Evolutionary conservation across 345 rosid genomes (phyloP).

Genomic region (Laguncularia racemosa): DNA sequence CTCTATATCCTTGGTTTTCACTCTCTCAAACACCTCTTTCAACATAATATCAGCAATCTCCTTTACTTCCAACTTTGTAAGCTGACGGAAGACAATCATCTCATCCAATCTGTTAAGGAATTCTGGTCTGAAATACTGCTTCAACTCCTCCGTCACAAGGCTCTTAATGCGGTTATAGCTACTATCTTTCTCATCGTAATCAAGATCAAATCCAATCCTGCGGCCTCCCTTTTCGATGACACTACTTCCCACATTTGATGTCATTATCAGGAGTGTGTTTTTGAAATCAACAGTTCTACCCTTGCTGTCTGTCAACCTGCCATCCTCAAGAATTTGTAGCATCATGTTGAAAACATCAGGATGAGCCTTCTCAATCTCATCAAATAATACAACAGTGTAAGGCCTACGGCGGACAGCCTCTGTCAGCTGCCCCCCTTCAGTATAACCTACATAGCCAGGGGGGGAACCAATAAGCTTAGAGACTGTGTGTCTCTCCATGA

Average conservation of each 20-base stretch:
- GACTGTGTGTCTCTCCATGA: constrained; percentile 57
- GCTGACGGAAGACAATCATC: constrained; percentile 48
- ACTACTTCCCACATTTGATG: constrained; percentile 46
- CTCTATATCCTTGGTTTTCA: constrained; percentile 37
- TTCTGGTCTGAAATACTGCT: constrained; percentile 53
- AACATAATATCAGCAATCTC: constrained; percentile 50
- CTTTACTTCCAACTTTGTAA: constrained; percentile 35
- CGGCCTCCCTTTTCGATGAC: constrained; percentile 26
- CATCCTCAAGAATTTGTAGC: constrained; percentile 56
- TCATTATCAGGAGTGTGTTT: constrained; percentile 53
- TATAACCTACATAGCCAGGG: constrained; percentile 55
- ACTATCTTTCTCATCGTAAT: constrained; percentile 22
- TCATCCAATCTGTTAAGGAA: constrained; percentile 60
- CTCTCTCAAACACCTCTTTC: constrained; percentile 33
- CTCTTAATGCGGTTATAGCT: constrained; percentile 26
- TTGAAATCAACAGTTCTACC: constrained; percentile 58
- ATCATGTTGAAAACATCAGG: constrained; percentile 53
- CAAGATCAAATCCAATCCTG: constrained; percentile 14
- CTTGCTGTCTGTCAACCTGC: constrained; percentile 53
- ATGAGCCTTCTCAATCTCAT: constrained; percentile 69
- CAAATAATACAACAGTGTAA: constrained; percentile 41
- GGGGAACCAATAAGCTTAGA: constrained; percentile 58
- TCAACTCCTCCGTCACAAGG: constrained; percentile 33
- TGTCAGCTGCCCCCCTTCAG: constrained; percentile 58
- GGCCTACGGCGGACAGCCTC: constrained; percentile 55